phyloP scores from a whole-genome alignment of 768 basidiomycete species.

The Psilocybe sp. region DNA sequence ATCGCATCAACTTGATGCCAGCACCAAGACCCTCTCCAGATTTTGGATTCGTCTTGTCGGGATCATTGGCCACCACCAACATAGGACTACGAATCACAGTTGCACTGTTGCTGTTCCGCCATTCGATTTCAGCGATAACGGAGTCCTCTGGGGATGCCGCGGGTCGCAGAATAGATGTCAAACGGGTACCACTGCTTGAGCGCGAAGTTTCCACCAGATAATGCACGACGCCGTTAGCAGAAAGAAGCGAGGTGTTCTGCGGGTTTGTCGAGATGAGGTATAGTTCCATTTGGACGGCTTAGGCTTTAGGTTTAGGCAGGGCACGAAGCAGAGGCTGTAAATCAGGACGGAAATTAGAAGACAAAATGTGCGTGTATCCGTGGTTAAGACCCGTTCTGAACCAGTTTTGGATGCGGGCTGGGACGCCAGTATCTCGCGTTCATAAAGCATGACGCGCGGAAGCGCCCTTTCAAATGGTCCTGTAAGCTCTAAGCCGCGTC shows the following conservation, averaged over 20 bases:
- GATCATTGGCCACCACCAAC: slow-evolving; percentile 23
- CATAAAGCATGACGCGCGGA: too few relatives aligned
- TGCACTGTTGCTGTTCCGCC: slow-evolving; percentile 39
- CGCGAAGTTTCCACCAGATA: slow-evolving; percentile 45
- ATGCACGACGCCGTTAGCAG: slow-evolving; percentile 47
- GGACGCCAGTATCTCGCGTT: too few relatives aligned
- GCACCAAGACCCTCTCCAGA: slow-evolving; percentile 21
- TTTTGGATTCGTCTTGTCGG: too few relatives aligned
- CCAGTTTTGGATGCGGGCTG: background rate
- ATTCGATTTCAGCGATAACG: slow-evolving; percentile 49
- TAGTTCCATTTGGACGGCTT: slow-evolving; percentile 38
- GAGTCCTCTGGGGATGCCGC: slow-evolving; percentile 32
- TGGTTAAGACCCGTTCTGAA: background rate
- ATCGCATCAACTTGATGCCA: slow-evolving; percentile 32
- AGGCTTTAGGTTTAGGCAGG: background rate
- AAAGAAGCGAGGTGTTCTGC: slow-evolving; percentile 45
- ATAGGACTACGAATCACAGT: slow-evolving; percentile 40
- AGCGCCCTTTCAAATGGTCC: too few relatives aligned
- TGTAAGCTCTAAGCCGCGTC: too few relatives aligned
- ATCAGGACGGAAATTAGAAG: background rate
- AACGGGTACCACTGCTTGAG: slow-evolving; percentile 24
- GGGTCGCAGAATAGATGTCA: slow-evolving; percentile 41
- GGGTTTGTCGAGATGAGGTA: slow-evolving; percentile 53
- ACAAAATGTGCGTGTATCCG: too few relatives aligned
- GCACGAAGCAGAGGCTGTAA: background rate